Evolutionary conservation across 352 stramenopile genomes (phyloP), one percentile per base, ranked within the genome.

Genomic region (Pythium volutum): DNA sequence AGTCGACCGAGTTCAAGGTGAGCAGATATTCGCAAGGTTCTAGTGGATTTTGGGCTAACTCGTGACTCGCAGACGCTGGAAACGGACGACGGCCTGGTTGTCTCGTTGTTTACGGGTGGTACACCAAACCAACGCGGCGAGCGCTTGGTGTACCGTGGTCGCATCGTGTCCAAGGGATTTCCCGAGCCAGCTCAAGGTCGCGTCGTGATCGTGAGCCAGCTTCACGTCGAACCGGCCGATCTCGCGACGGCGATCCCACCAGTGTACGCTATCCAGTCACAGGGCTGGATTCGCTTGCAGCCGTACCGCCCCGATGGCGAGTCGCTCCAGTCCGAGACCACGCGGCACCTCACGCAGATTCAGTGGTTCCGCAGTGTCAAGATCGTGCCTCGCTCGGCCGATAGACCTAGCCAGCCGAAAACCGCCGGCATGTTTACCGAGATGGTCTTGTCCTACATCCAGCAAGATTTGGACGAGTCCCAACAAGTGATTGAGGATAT

Each of bases 401-500:
- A 1, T 2, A 23, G 12, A 2, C 18, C 15, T 1, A 36, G 23
- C 8, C 29, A 55, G 25, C 27, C 15, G 3, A 16, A 26, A 2
- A n/a, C 9, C 4, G 20, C 25, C 4, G 55, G 45, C 8, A 22
- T 47, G 42, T 62, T 62, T 22, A 55, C 29, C 2, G 43, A 62
- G 42, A 12, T 52, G 2, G 43, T 62, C 9, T 22, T 62, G 8
- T 10, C n/a, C 16, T 43, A 62, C 43, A 62, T 62, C 22, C 7
- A 3, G 2, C 26, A 55, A n/a, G 42, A 62, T n/a, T 38, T 62
- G 4, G 34, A 62, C 45, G 43, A 62, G 23, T 34, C 43, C n/a
- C 42, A 55, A 23, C 55, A 62, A 15, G 18, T 55, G 16, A 36
- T 62, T 20, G 55, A 62, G 14, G 55, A 62, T 62, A 14, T 27